Conservation (phyloP, 2,329 filamentous ascomycete species). For the Tolypocladium tundrense region DNA sequence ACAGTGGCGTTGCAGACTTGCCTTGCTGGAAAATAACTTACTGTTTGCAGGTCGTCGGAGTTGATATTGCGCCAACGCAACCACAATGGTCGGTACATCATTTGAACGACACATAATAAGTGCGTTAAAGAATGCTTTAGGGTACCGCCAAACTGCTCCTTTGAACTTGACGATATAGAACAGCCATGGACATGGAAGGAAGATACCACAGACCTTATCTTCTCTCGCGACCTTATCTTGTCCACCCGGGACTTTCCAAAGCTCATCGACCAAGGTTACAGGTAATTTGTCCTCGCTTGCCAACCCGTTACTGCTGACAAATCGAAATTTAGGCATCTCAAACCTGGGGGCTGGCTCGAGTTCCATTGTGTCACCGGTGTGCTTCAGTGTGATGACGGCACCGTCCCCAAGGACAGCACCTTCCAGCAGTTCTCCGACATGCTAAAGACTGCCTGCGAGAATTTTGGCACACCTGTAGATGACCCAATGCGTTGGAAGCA, state of each 20-base stretch:
- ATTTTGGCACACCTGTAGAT: slow-evolving; percentile 17
- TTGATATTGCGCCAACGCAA: slow-evolving; percentile 14
- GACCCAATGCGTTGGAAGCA: slow-evolving; percentile 14
- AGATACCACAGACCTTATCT: slow-evolving; percentile 23
- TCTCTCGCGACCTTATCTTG: slow-evolving; percentile 17
- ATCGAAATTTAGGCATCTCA: slow-evolving; percentile 12
- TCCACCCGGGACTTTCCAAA: slow-evolving; percentile 19
- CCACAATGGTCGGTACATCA: slow-evolving; percentile 9
- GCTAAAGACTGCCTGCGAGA: slow-evolving; percentile 13
- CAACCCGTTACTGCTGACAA: too few relatives aligned
- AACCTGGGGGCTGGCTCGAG: slow-evolving; percentile 23
- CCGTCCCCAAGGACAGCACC: slow-evolving; percentile 13
- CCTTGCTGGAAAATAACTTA: not conserved
- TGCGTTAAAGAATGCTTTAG: slow-evolving; percentile 10
- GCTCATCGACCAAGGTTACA: slow-evolving; percentile 22
- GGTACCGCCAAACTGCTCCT: slow-evolving; percentile 25
- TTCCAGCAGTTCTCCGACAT: slow-evolving; percentile 13
- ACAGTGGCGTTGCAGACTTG: not conserved
- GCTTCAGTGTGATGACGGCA: slow-evolving; percentile 21
- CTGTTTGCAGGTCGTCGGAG: slow-evolving; percentile 9
- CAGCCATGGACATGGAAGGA: slow-evolving; percentile 25
- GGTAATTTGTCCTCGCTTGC: slow-evolving; percentile 7
- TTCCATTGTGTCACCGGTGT: slow-evolving; percentile 17
- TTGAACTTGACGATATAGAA: slow-evolving; percentile 27
- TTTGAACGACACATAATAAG: not conserved